These are phyloP conservation scores for Actinomortierella ambigua DNA, from an alignment of 371 early-diverging fungal genomes.

Conservation along the genomic window DNA sequence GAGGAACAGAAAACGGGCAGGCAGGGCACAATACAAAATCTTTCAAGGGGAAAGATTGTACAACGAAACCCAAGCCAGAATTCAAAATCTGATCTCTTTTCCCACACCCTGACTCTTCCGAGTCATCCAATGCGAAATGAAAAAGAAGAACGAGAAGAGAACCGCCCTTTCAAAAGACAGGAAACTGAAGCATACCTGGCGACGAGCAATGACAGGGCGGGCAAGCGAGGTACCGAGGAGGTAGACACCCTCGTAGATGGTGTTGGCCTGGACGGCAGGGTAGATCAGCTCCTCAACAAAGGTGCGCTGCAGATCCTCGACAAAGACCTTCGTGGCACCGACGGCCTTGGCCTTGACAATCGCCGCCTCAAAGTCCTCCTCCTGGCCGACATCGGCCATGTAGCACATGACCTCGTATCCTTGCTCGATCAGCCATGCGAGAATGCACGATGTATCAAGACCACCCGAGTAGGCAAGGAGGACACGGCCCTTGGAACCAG, in stretches of 20 bases:
- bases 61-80: no score
- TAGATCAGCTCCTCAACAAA: conserved; percentile 93
- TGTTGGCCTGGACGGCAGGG: conserved; percentile 94
- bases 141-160: no score
- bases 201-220: conserved; percentile 93
- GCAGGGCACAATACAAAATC: no score
- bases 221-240: conserved; percentile 97
- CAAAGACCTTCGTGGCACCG: conserved; percentile 94
- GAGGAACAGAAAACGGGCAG: neutral
- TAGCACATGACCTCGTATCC: conserved; percentile 96
- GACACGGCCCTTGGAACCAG: conserved; percentile 79
- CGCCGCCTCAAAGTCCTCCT: conserved; percentile 97
- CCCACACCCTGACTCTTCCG: no score
- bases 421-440: conserved; percentile 96
- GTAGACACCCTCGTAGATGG: conserved; percentile 94
- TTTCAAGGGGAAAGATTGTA: no score
- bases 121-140: no score
- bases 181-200: conserved; percentile 57
- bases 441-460: conserved; percentile 97
- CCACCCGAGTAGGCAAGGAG: conserved; percentile 97
- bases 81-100: no score
- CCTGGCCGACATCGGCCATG: conserved; percentile 98
- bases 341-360: conserved; percentile 88
- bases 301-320: conserved; percentile 93
- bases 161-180: no score